Evolutionary conservation across 2,329 filamentous ascomycete species (phyloP).

Genomic region (Colletotrichum zoysiae): DNA sequence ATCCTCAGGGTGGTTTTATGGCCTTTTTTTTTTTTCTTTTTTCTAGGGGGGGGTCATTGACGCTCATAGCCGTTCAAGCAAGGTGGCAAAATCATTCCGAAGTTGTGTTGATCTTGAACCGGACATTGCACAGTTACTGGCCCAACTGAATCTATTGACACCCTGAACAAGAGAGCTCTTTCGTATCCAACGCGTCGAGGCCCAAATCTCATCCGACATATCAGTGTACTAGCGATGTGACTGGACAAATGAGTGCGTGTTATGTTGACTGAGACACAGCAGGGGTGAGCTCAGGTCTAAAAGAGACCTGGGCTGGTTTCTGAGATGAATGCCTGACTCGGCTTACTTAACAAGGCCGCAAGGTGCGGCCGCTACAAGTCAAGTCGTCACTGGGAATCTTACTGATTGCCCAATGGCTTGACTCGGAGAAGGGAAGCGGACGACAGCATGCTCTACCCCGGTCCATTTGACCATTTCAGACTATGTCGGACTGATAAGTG

Average conservation of each 20-base stretch:
- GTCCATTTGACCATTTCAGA: conserved; percentile 2
- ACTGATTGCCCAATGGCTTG: conserved; percentile 1
- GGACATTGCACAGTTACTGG: neutral
- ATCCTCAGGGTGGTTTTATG: no score
- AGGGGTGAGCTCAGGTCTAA: conserved; percentile 9
- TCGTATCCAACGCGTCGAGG: neutral
- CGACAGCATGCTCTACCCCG: neutral
- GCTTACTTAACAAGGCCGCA: conserved; percentile 3
- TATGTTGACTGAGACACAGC: conserved; percentile 32
- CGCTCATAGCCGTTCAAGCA: conserved; percentile 2
- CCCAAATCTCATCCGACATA: neutral
- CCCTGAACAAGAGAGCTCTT: conserved; percentile 15
- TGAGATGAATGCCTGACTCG: conserved; percentile 17
- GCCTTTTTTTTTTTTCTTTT: neutral
- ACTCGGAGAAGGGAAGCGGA: conserved; percentile 16
- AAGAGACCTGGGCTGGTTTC: conserved; percentile 18
- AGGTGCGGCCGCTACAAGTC: conserved; percentile 10
- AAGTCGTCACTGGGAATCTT: conserved; percentile 13
- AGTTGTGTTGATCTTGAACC: neutral
- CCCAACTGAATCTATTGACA: conserved; percentile 13
- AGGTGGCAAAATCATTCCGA: neutral
- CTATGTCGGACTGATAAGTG: neutral
- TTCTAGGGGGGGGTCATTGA: neutral
- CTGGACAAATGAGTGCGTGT: conserved; percentile 4
- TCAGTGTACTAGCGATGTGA: conserved; percentile 5